Evolutionary conservation across 2,329 filamentous ascomycete genomes (phyloP).

Genomic region (Cadophora sp.): DNA sequence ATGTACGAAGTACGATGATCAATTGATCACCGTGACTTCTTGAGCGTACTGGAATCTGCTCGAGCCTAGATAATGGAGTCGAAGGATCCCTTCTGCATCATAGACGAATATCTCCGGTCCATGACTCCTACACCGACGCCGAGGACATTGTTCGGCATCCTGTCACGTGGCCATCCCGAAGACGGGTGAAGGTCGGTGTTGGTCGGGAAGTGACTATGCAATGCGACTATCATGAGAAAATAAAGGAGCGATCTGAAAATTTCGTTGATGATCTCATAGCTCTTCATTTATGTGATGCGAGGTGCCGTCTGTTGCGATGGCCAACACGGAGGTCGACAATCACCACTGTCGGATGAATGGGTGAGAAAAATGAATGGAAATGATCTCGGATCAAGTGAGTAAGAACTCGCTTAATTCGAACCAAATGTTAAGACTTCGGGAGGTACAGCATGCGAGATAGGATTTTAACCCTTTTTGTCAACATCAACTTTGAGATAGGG

Average conservation of each 20-base stretch:
- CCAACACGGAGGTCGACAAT: no score
- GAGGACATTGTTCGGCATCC: neutral
- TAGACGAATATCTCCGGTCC: neutral
- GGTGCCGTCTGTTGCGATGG: neutral
- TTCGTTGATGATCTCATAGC: neutral
- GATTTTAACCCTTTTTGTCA: neutral
- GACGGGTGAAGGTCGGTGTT: neutral
- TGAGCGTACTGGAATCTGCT: no score
- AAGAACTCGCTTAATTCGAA: no score
- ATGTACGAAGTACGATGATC: no score
- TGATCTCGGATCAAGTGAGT: no score
- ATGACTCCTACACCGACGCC: neutral
- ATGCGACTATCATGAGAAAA: neutral
- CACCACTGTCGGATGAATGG: neutral
- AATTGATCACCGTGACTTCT: no score
- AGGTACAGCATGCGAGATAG: no score
- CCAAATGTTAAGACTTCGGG: neutral
- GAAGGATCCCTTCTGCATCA: neutral
- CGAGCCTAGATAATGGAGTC: no score
- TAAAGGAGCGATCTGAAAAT: neutral
- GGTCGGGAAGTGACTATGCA: conserved; percentile 1
- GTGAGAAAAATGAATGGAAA: neutral
- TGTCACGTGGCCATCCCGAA: neutral
- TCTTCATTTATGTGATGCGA: neutral
- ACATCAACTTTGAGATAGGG: neutral